Conservation (phyloP, 2,329 filamentous ascomycete genomes). For the Dactylellina drechsleri region DNA sequence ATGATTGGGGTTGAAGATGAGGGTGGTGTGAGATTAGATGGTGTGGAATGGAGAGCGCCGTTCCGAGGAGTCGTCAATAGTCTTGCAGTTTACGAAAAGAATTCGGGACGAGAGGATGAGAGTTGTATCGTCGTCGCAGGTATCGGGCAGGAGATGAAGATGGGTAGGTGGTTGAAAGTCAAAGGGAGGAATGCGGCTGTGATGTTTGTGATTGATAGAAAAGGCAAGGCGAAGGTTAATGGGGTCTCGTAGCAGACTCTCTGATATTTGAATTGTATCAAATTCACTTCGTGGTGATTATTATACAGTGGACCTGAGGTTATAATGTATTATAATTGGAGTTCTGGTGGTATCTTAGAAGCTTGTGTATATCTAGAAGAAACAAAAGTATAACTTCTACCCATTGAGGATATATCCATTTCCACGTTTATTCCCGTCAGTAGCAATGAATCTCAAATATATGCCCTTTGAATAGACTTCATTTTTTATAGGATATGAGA, state of each 20-base stretch:
- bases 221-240: slow-evolving; percentile 59
- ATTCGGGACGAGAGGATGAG: slow-evolving; percentile 62
- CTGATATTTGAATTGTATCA: background rate
- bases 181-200: slow-evolving; percentile 83
- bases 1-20: slow-evolving; percentile 67
- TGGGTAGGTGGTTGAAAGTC: slow-evolving; percentile 81
- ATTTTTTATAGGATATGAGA: too few relatives aligned
- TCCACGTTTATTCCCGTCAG: background rate
- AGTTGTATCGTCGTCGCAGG: slow-evolving; percentile 87
- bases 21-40: slow-evolving; percentile 50
- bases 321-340: slow-evolving; percentile 31
- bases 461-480: too few relatives aligned
- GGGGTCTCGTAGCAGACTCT: slow-evolving; percentile 15
- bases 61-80: slow-evolving; percentile 86
- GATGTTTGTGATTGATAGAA: slow-evolving; percentile 80
- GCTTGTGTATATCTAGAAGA: slow-evolving; percentile 14
- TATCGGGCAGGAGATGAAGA: slow-evolving; percentile 83
- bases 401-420: background rate
- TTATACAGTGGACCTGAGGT: background rate
- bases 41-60: slow-evolving; percentile 54
- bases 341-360: slow-evolving; percentile 36
- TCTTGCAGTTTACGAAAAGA: slow-evolving; percentile 79
- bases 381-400: background rate
- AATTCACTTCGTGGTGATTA: background rate
- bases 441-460: too few relatives aligned